These are phyloP conservation scores for Coemansia sp. DNA, from an alignment of 192 early-diverging fungal genomes.

Conservation along the genomic window DNA sequence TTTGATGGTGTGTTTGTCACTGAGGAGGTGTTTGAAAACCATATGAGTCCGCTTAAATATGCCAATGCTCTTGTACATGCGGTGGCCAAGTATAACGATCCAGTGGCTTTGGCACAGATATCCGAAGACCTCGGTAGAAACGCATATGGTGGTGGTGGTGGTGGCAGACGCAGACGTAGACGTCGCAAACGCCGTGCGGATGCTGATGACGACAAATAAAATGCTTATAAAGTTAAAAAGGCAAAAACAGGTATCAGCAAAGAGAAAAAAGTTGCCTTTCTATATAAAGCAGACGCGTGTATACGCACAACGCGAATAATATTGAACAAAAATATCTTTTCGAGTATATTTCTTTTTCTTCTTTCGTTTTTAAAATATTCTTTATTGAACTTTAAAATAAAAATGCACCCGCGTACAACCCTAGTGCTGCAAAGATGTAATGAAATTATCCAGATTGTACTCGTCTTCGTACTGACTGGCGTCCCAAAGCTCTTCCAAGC, in stretches of 20 bases:
- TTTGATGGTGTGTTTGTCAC: slow-evolving; percentile 99
- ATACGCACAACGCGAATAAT: not conserved
- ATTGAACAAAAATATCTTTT: not conserved
- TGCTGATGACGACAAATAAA: no score
- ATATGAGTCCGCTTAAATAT: slow-evolving; percentile 87
- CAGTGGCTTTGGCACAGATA: slow-evolving; percentile 83
- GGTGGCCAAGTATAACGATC: slow-evolving; percentile 92
- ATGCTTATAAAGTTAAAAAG: no score
- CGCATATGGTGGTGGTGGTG: not conserved
- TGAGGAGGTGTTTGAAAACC: slow-evolving; percentile 94
- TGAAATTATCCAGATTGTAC: slow-evolving; percentile 80
- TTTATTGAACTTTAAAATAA: not conserved
- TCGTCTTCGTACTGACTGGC: slow-evolving; percentile 85
- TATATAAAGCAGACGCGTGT: not conserved
- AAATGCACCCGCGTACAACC: no score
- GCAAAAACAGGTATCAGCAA: no score
- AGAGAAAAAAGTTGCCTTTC: no score
- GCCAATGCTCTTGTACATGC: slow-evolving; percentile 94
- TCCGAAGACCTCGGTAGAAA: slow-evolving; percentile 83
- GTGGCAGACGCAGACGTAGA: no score
- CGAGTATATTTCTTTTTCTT: not conserved
- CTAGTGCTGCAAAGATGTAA: slow-evolving; percentile 56
- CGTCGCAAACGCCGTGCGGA: no score
- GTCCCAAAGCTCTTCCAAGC: slow-evolving; percentile 87
- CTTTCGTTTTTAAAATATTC: not conserved